Base-by-base conservation (phyloP, 306 rosid species). In the Gastrolobium bilobum region DNA sequence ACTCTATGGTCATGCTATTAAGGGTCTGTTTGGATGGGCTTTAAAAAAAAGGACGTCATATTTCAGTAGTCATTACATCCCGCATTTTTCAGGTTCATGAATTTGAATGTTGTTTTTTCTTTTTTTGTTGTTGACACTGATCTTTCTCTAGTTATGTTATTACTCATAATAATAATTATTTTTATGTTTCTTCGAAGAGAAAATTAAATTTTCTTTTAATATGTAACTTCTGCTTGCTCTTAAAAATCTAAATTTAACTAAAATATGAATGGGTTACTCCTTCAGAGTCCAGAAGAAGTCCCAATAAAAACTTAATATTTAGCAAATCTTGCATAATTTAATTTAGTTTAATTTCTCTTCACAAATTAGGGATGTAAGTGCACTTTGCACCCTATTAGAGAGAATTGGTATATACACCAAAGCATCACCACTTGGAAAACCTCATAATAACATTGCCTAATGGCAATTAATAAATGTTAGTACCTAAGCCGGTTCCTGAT, bases 1-100 rank as follows among this genome's bases (percentile, higher is more conserved):
- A 74, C 63, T 68, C 74, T 47, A 63, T 31, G 76, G 61, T 31
- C 71, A 69, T 5, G 38, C 77, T 39, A 30, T 51, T 59, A 42
- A 43, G 26, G 26, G 26, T 1, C 1, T 20, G 26, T 20, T 20
- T 20, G 26, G 26, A 20, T 20, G 26, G 26, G 26, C 26, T 20
- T 20, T 20, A 20, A 20, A 20, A 20, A 20, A 20, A 20, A 20
- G 26, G 11, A 2, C 2, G n/a, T 46, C 35, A 62, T 47, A 61
- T 26, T 15, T 61, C 51, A 61, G 31, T 46, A 46, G n/a, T 30
- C 65, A 38, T 4, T 42, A 40, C 53, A 54, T 72, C 10, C 56
- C 1, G 8, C 43, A 42, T 8, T 42, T 56, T 38, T 20, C 26
- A 0, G 1, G 52, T 11, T 53, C 64, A 38, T 35, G 10, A 39